These are phyloP conservation scores for Penicillium odoratum DNA, from an alignment of 495 filamentous ascomycete genomes.

Conservation along the genomic window DNA sequence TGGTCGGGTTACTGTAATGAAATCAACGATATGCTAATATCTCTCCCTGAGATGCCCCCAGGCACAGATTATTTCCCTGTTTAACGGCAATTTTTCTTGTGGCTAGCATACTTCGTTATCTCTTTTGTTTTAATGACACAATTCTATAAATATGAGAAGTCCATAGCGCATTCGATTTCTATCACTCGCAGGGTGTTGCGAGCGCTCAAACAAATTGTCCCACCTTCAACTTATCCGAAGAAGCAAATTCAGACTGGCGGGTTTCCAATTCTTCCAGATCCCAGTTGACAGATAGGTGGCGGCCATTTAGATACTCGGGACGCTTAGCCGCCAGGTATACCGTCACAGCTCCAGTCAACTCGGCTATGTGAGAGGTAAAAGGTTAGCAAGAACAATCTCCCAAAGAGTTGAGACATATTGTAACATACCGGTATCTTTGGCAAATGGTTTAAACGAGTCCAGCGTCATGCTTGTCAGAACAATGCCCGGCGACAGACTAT, in stretches of 20 bases:
- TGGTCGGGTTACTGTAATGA: conserved; percentile 1
- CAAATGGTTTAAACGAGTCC: conserved; percentile 3
- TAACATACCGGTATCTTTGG: not conserved
- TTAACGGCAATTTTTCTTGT: not conserved
- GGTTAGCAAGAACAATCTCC: not conserved
- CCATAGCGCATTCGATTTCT: not conserved
- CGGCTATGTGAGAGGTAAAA: not conserved
- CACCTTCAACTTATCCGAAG: not conserved
- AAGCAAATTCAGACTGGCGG: not conserved
- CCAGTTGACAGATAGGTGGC: not conserved
- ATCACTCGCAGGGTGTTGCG: not conserved
- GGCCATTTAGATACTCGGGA: not conserved
- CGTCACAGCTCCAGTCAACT: conserved; percentile 1
- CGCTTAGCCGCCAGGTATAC: conserved; percentile 2
- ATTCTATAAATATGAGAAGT: not conserved
- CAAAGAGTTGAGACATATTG: not conserved
- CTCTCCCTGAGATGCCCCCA: not conserved
- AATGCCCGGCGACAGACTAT: conserved; percentile 3
- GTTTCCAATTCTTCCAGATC: conserved; percentile 2
- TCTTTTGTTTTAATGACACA: not conserved
- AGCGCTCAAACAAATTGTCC: not conserved
- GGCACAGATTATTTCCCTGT: not conserved
- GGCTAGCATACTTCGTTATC: not conserved
- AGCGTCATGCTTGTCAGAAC: conserved; percentile 1
- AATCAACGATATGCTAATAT: not conserved